Percentiles rank a stretch among this genome's conserved stretches.
Conservation (phyloP, 768 basidiomycete species). For the Postia placenta region DNA sequence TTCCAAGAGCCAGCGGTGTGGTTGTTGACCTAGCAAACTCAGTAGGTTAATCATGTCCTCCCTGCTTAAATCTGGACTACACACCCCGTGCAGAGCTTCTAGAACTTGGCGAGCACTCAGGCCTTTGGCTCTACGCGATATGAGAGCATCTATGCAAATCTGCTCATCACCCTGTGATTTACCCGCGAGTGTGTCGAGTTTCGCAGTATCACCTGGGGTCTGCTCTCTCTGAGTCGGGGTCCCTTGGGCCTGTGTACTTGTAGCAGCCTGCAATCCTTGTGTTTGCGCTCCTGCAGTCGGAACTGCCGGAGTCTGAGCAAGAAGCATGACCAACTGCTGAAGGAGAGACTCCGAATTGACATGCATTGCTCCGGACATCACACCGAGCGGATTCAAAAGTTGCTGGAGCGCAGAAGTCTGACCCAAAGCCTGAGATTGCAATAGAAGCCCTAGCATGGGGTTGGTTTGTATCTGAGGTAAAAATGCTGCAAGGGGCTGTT, state of each 20-base stretch:
- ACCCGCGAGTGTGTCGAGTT: slow-evolving; percentile 38
- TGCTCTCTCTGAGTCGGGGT: not conserved
- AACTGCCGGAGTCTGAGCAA: too few species aligned
- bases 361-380: not conserved
- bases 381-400: not conserved
- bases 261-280: too few species aligned
- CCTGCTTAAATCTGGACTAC: slow-evolving; percentile 15
- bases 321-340: too few species aligned
- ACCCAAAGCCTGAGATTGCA: too few species aligned
- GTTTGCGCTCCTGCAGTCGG: too few species aligned
- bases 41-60: not conserved
- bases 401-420: too few species aligned
- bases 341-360: not conserved
- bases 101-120: slow-evolving; percentile 58
- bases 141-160: slow-evolving; percentile 44
- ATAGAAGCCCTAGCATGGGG: too few species aligned
- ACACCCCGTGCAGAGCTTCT: slow-evolving; percentile 60
- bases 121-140: slow-evolving; percentile 30
- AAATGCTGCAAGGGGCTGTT: too few species aligned
- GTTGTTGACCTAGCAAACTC: slow-evolving; percentile 41
- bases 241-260: not conserved
- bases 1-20: slow-evolving; percentile 65
- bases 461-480: too few species aligned
- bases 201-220: not conserved
- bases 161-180: slow-evolving; percentile 49